phyloP scores from a whole-genome alignment of 164 flowering plant species.

The Annona cherimola region DNA sequence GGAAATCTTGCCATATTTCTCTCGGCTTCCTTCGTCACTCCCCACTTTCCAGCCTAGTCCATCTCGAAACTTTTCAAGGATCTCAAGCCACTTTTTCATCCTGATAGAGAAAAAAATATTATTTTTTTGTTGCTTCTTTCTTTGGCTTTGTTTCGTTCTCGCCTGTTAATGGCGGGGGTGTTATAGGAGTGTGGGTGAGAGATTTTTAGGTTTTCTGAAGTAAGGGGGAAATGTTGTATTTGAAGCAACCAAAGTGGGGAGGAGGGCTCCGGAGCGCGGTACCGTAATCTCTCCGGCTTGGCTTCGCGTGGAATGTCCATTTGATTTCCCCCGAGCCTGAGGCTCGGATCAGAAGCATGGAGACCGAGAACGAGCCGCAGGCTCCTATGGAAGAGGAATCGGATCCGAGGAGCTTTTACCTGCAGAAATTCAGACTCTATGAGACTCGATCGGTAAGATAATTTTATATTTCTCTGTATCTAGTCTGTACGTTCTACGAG shows the following conservation, averaged over 20 bases:
- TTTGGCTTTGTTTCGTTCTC: not conserved
- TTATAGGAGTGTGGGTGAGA: conserved; percentile 8
- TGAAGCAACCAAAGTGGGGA: conserved; percentile 46
- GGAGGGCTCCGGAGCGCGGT: conserved; percentile 13
- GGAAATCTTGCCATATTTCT: not conserved
- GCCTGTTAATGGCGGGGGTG: not conserved
- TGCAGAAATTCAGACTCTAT: conserved; percentile 84
- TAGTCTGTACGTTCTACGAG: not conserved
- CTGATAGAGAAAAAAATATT: too few species aligned
- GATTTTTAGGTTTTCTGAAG: not conserved
- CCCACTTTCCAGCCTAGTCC: not conserved
- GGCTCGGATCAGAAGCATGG: conserved; percentile 54
- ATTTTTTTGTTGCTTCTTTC: not conserved
- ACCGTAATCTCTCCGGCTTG: conserved; percentile 6
- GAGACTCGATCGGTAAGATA: conserved; percentile 84
- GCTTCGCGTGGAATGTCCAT: conserved; percentile 22
- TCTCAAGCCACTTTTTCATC: not conserved
- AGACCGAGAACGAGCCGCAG: conserved; percentile 30
- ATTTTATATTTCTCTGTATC: not conserved
- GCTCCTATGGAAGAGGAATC: conserved; percentile 18
- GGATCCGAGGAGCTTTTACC: conserved; percentile 16
- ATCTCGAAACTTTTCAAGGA: not conserved
- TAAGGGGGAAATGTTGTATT: conserved; percentile 33
- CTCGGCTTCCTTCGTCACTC: not conserved
- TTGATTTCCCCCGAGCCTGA: conserved; percentile 37